A percentile compares a stretch with the other conserved stretches of the same genome.
phyloP scores from a whole-genome alignment of 305 asterid species.

The Fraxinus albicans region DNA sequence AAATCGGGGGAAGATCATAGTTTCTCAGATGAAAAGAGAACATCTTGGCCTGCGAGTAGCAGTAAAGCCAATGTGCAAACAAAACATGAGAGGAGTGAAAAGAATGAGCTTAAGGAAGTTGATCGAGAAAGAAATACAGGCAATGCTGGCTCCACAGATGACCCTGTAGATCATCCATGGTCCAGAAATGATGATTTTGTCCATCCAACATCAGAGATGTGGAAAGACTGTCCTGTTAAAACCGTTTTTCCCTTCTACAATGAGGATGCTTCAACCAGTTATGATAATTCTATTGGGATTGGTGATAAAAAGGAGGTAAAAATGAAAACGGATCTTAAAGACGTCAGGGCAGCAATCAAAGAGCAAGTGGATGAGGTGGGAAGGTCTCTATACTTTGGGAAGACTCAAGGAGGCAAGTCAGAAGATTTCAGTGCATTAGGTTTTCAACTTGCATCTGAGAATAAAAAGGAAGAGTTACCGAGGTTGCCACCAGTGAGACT shows the following conservation, averaged over 20 bases:
- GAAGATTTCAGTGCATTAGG: constrained; percentile 51
- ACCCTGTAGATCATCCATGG: constrained; percentile 44
- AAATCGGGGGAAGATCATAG: constrained; percentile 45
- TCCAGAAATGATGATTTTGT: constrained; percentile 46
- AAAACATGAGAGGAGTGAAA: constrained; percentile 39
- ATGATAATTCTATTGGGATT: constrained; percentile 37
- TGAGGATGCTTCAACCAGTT: constrained; percentile 70
- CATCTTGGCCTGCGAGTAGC: constrained; percentile 50
- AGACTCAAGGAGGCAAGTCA: constrained; percentile 49
- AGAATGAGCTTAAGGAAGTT: constrained; percentile 52
- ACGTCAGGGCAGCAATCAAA: constrained; percentile 59
- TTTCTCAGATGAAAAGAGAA: constrained; percentile 52
- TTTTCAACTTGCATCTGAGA: constrained; percentile 55
- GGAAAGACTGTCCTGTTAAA: constrained; percentile 75
- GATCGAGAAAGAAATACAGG: constrained; percentile 38
- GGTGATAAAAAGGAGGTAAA: constrained; percentile 62
- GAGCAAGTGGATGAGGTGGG: constrained; percentile 91
- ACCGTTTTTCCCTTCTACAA: constrained; percentile 61
- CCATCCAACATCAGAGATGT: constrained; percentile 43
- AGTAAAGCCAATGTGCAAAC: constrained; percentile 41
- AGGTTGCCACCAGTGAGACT: constrained; percentile 87
- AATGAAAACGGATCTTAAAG: constrained; percentile 50
- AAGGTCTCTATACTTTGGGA: constrained; percentile 67
- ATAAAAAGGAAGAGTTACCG: constrained; percentile 86
- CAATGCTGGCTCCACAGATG: constrained; percentile 47